Percentiles rank a stretch among this genome's conserved stretches.
Evolutionary conservation across 129 eudicot genomes (phyloP).

Genomic region (Centrapalus pauciflorus): DNA sequence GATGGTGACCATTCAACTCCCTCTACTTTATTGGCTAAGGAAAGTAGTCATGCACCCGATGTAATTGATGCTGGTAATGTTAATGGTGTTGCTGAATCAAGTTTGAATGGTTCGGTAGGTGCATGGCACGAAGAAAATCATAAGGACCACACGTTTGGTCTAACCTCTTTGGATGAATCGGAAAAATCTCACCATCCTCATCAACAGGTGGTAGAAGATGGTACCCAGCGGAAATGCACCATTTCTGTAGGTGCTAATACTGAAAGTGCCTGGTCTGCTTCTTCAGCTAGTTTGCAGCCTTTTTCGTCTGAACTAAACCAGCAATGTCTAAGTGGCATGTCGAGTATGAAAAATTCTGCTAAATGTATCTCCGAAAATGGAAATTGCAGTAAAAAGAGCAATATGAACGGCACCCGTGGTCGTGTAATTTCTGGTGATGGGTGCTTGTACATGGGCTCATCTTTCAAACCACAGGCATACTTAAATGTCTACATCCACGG

Average conservation of each 20-base stretch:
- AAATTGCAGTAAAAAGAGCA: conserved; percentile 10
- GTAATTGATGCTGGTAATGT: conserved; percentile 18
- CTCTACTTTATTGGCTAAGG: conserved; percentile 21
- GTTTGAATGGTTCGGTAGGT: conserved; percentile 14
- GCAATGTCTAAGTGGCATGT: conserved; percentile 13
- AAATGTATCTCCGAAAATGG: conserved; percentile 18
- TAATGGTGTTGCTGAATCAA: conserved; percentile 30
- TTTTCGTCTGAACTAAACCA: conserved; percentile 14
- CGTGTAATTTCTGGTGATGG: conserved; percentile 15
- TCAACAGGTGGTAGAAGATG: conserved; percentile 3
- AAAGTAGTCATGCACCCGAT: neutral
- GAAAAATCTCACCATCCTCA: neutral
- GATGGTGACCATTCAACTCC: conserved; percentile 10
- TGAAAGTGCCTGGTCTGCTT: conserved; percentile 5
- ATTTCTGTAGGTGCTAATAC: conserved; percentile 8
- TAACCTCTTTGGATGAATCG: conserved; percentile 14
- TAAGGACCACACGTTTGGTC: conserved; percentile 15
- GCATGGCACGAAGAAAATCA: conserved; percentile 15
- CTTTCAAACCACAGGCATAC: conserved; percentile 53
- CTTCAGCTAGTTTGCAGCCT: conserved; percentile 18
- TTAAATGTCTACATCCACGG: conserved; percentile 70
- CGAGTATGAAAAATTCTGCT: conserved; percentile 23
- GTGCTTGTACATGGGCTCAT: conserved; percentile 59
- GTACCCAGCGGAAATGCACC: neutral
- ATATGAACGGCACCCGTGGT: conserved; percentile 3